Conservation (phyloP, 2,329 filamentous ascomycete species). For the Fusarium sp. region DNA sequence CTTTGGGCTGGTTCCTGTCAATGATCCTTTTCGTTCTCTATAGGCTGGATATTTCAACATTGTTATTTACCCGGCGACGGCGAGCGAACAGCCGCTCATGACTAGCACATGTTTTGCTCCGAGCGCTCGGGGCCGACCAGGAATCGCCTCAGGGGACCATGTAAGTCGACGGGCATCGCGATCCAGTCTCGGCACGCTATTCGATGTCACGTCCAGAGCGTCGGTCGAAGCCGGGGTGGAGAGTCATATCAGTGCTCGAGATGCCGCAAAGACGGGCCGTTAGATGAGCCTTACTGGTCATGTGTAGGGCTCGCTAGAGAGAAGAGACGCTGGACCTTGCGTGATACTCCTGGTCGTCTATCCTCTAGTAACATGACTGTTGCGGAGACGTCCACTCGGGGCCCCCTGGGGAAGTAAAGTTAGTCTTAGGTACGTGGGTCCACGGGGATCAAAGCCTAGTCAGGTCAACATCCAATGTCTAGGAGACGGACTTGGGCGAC, state of each 20-base stretch:
- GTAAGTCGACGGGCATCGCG: neutral
- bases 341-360: slow-evolving; percentile 21
- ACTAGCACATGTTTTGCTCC: slow-evolving; percentile 16
- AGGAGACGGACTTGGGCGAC: slow-evolving; percentile 4
- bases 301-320: slow-evolving; percentile 8
- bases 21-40: neutral
- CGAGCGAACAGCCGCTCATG: slow-evolving; percentile 9
- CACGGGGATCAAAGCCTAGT: slow-evolving; percentile 1
- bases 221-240: slow-evolving; percentile 12
- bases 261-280: slow-evolving; percentile 21
- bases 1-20: neutral
- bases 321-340: slow-evolving; percentile 21
- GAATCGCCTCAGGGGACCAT: slow-evolving; percentile 13
- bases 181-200: slow-evolving; percentile 2
- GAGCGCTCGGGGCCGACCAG: slow-evolving; percentile 22
- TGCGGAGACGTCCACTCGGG: slow-evolving; percentile 35
- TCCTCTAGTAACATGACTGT: slow-evolving; percentile 27
- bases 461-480: slow-evolving; percentile 10
- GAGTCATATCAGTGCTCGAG: neutral
- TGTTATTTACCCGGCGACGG: slow-evolving; percentile 20
- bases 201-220: neutral
- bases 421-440: slow-evolving; percentile 13
- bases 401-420: slow-evolving; percentile 27
- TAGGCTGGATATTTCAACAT: slow-evolving; percentile 13
- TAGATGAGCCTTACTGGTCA: slow-evolving; percentile 13